Base-by-base conservation (phyloP, 2,329 filamentous ascomycete genomes). In the Fusarium sterilihyphosum region DNA sequence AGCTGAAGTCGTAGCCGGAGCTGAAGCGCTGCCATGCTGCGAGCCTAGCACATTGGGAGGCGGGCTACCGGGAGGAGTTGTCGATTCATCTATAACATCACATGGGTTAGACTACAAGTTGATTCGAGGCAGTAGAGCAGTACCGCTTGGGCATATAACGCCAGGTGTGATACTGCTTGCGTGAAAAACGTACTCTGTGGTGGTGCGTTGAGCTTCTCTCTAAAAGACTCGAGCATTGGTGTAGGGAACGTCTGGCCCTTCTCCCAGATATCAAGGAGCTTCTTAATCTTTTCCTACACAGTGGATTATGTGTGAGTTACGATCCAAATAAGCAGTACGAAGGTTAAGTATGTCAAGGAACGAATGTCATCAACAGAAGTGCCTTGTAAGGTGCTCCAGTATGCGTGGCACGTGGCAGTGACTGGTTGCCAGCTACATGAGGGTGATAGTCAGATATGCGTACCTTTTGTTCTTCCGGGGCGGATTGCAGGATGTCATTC, bases 251-350 rank as follows among this genome's bases (percentile, higher is more conserved):
- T 98, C 81, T 93, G 92, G 74, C 94, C 94, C 80, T 96, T 96
- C 82, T 98, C 95, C 96, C 96, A 99, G 77, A 99, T 99, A 82
- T 98, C 95, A 85, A 98, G 87, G 78, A 99, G 90, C 83, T 98
- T 98, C 77, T 84, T 85, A 84, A 98, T 96, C 87, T 98, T 98
- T 82, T 97, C 94, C 93, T 96, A 92, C 87, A 91, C 82, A 76
- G 74, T 80, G 81, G 78, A 77, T 77, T 81, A 80, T 73, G 68
- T 73, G 86, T 88, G 80, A 82, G 81, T 78, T 81, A 82, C 80
- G 73, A 59, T 78, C 75, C 78, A 75, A 75, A 70, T 65, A 46
- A 67, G 67, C 52, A 57, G 65, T 68, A 67, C 66, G 58, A 59
- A 61, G 63, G 61, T 56, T 66, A 65, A 67, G 61, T 59, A 71